Conservation (phyloP, 148 eudicot species). For the Salicornia ramosissima region DNA sequence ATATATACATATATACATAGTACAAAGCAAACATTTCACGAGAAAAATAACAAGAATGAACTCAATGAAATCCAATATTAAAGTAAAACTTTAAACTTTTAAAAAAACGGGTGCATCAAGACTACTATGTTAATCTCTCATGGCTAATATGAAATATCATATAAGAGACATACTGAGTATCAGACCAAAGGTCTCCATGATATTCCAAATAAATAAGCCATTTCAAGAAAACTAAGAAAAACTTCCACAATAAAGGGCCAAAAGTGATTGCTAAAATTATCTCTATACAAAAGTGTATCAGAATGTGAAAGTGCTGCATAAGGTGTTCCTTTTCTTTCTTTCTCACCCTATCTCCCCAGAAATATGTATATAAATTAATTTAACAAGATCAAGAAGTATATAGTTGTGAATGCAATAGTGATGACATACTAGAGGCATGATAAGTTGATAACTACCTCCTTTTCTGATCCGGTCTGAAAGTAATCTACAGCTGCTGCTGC, state of each 20-base stretch:
- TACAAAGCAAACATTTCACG: background rate
- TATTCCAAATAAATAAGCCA: background rate
- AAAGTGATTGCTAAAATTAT: background rate
- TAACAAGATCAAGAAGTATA: too few relatives aligned
- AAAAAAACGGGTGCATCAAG: conserved; percentile 3
- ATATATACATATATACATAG: too few relatives aligned
- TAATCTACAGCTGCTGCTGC: conserved; percentile 34
- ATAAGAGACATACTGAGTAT: background rate
- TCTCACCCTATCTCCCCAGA: background rate
- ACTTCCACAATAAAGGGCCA: background rate
- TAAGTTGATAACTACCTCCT: conserved; percentile 45
- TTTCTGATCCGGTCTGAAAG: conserved; percentile 44
- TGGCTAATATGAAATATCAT: background rate
- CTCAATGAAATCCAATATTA: conserved; percentile 3
- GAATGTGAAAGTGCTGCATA: background rate
- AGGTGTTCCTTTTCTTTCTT: background rate
- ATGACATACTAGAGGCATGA: background rate
- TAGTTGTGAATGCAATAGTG: background rate
- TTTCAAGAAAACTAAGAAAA: background rate
- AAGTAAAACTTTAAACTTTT: background rate
- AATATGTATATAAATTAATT: background rate
- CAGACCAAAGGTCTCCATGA: background rate
- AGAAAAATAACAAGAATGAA: background rate
- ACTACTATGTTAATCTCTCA: background rate
- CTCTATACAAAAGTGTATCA: background rate